Percentiles rank a stretch among this genome's conserved stretches.
These are phyloP conservation scores for Parafenestella ontariensis DNA, from an alignment of 2,329 filamentous ascomycete genomes.

Conservation along the genomic window DNA sequence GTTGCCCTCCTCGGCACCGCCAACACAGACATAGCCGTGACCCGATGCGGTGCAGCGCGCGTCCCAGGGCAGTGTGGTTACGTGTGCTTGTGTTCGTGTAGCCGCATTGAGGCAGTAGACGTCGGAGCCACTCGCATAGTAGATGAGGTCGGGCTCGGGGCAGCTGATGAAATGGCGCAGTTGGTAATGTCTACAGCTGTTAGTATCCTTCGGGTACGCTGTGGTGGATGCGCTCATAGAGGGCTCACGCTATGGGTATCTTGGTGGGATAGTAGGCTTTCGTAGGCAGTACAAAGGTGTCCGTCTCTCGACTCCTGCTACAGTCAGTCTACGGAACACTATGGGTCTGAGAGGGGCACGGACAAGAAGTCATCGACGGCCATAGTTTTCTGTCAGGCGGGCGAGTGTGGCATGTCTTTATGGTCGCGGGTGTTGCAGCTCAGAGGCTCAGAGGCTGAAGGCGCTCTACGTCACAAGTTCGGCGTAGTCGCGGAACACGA, in stretches of 20 bases:
- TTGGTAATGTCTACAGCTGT: slow-evolving; percentile 74
- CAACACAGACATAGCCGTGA: slow-evolving; percentile 88
- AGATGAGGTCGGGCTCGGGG: slow-evolving; percentile 77
- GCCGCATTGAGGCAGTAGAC: slow-evolving; percentile 65
- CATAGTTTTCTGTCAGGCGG: slow-evolving; percentile 42
- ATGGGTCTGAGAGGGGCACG: slow-evolving; percentile 4
- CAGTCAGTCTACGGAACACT: slow-evolving; percentile 19
- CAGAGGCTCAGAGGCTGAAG: slow-evolving; percentile 8
- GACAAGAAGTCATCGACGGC: slow-evolving; percentile 49
- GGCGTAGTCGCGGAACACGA: slow-evolving; percentile 5
- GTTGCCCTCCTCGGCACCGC: slow-evolving; percentile 82
- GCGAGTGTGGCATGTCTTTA: slow-evolving; percentile 38
- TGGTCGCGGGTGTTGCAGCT: slow-evolving; percentile 15
- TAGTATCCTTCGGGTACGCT: slow-evolving; percentile 8
- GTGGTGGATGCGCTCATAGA: background rate
- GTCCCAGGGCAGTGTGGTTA: slow-evolving; percentile 71
- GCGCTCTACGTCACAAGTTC: slow-evolving; percentile 22
- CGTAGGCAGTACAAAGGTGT: slow-evolving; percentile 53
- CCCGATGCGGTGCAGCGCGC: slow-evolving; percentile 88
- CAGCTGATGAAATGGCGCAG: slow-evolving; percentile 89
- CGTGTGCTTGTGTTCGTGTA: slow-evolving; percentile 74
- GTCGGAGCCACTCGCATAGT: slow-evolving; percentile 80
- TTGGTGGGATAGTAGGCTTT: slow-evolving; percentile 57
- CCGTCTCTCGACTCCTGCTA: slow-evolving; percentile 54
- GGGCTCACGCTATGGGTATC: slow-evolving; percentile 57